A percentile compares a stretch with the other conserved stretches of the same genome.
Evolutionary conservation across 352 stramenopile genomes (phyloP).

Genomic region (Pythium folliculosum): DNA sequence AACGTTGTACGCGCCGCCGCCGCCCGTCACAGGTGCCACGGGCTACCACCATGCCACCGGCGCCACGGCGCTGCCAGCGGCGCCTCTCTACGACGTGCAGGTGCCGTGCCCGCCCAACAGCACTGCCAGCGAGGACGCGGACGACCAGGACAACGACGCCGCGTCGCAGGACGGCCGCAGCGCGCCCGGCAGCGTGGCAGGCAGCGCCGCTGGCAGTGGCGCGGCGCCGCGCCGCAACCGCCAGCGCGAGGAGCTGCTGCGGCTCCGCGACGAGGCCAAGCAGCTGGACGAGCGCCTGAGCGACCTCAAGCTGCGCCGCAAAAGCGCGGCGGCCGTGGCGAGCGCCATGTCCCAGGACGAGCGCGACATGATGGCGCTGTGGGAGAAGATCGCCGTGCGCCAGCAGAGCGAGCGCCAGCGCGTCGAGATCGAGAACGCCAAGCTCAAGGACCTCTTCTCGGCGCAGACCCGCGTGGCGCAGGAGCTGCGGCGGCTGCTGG

Average conservation of each 20-base stretch:
- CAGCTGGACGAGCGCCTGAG: constrained; percentile 33
- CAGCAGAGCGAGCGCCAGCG: constrained; percentile 20
- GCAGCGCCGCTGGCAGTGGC: background rate
- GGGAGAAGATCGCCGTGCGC: constrained; percentile 21
- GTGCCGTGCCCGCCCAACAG: background rate
- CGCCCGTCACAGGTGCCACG: background rate
- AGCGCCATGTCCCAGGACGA: constrained; percentile 26
- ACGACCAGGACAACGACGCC: constrained; percentile 10
- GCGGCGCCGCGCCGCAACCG: constrained; percentile 19
- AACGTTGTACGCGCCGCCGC: background rate
- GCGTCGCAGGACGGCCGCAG: constrained; percentile 11
- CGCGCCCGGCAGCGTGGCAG: background rate
- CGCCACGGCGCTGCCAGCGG: too few relatives aligned
- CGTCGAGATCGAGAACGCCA: constrained; percentile 36
- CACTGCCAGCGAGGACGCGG: background rate
- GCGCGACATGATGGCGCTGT: constrained; percentile 30
- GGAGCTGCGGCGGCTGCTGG: constrained; percentile 29
- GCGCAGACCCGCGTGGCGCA: constrained; percentile 35
- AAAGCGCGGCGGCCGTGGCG: constrained; percentile 10
- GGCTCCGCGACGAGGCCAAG: constrained; percentile 37
- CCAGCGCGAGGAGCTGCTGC: constrained; percentile 37
- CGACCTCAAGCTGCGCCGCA: constrained; percentile 19
- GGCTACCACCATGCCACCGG: background rate
- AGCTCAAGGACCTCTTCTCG: constrained; percentile 31
- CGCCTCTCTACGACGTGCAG: background rate